These are phyloP conservation scores for Dictyostelium firmibasis DNA, from an alignment of 78 protist genomes.

Conservation along the genomic window DNA sequence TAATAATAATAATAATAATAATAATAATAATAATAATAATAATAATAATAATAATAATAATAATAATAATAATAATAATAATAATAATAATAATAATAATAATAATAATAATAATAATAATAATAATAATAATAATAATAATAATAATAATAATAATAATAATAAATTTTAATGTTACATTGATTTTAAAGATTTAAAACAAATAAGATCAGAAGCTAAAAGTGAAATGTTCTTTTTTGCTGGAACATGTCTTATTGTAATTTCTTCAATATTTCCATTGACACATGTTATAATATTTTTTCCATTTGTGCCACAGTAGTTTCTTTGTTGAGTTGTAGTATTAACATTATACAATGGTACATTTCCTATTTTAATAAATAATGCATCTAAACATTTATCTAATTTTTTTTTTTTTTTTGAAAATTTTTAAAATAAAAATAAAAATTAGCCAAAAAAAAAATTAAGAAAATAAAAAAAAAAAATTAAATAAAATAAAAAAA, in stretches of 20 bases:
- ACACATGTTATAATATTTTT: not conserved
- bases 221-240: not conserved
- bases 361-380: not conserved
- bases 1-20: no score
- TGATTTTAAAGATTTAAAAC: not conserved
- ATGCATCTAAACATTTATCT: not conserved
- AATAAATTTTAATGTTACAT: no score
- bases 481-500: no score
- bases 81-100: no score
- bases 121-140: no score
- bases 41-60: no score
- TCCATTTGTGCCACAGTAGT: not conserved
- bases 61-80: no score
- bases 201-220: not conserved
- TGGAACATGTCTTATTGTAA: not conserved
- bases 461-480: not conserved
- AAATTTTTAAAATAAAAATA: not conserved
- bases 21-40: no score
- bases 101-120: no score
- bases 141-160: no score
- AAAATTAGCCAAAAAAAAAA: not conserved
- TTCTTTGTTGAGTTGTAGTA: not conserved
- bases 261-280: not conserved
- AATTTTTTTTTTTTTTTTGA: not conserved
- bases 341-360: not conserved